Evolutionary conservation across 1,284 basidiomycete species (phyloP), one percentile per base, ranked within the genome.

Genomic region (Cryptococcus sp.): DNA sequence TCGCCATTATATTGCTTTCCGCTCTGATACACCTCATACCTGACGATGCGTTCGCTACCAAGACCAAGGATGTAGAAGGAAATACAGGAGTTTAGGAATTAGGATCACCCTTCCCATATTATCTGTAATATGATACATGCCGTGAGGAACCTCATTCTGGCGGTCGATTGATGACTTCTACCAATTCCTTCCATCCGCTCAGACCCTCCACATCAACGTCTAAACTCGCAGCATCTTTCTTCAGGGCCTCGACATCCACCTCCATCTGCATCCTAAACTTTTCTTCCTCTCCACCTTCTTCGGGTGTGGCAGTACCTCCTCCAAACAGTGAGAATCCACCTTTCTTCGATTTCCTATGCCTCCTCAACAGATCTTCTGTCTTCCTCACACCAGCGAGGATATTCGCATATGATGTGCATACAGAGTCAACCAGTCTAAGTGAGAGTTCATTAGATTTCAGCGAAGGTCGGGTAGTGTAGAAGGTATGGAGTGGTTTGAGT

Each of bases 301-400:
- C 85, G 35, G 63, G 58, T 63, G 57, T 49, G 4, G 58, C 58
- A n/a, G 49, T 31, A 4, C 60, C 62, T 4, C 56, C 49, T 5
- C 64, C 76, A 67, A 95, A 94, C 32, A 92, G 78, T 2, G 65
- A 67, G 71, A 91, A 89, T 0, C 86, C 81, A 0, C 84, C 79
- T 64, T 87, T 89, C 67, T 89, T 89, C 42, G 87, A 87, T 72
- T 89, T 93, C 68, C 91, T 90, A 62, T 94, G 81, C 45, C 88
- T 83, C 30, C 86, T 80, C 35, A 96, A 78, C 5, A 90, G 87
- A 66, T 94, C 90, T 66, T 96, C 90, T 1, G 89, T 89, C 78
- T 94, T 94, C 72, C 86, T 88, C 80, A 94, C 91, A 4, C 85
- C 84, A 4, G 84, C 81, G 32, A 96, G 79, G 65, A 89, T 77